These are phyloP conservation scores for Escallonia herrerae DNA, from an alignment of 129 eudicot species.

Conservation along the genomic window DNA sequence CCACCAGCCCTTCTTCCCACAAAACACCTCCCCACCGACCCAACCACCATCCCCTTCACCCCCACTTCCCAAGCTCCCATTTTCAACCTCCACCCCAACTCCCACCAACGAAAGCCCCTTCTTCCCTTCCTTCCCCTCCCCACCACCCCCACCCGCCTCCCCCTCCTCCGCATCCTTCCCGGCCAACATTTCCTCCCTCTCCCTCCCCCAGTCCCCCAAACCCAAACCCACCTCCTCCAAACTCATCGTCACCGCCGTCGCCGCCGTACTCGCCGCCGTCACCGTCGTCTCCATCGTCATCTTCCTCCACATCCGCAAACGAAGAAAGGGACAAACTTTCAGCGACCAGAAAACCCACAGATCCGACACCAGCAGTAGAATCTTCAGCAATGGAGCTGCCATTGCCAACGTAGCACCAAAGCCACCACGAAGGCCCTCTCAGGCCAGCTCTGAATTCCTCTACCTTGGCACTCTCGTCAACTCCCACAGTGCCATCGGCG, in stretches of 20 bases:
- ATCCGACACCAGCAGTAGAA: constrained; percentile 25
- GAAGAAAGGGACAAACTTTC: constrained; percentile 7
- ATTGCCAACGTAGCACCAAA: background rate
- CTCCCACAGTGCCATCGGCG: constrained; percentile 27
- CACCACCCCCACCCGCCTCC: constrained; percentile 30
- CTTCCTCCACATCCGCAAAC: constrained; percentile 28
- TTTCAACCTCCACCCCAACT: constrained; percentile 30
- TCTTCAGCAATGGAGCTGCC: constrained; percentile 5
- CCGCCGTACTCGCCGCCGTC: constrained; percentile 42
- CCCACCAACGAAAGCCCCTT: constrained; percentile 32
- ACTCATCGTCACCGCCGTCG: constrained; percentile 46
- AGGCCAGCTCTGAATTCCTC: constrained; percentile 66
- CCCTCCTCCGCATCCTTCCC: constrained; percentile 48
- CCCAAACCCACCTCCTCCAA: constrained; percentile 43
- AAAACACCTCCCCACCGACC: constrained; percentile 36
- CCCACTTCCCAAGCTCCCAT: constrained; percentile 32
- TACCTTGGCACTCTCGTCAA: constrained; percentile 66
- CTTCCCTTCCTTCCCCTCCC: constrained; percentile 26
- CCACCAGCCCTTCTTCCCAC: constrained; percentile 67
- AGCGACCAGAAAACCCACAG: constrained; percentile 30
- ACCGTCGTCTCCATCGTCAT: constrained; percentile 23
- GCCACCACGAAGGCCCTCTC: constrained; percentile 45
- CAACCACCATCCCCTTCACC: constrained; percentile 30
- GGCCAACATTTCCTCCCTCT: constrained; percentile 67
- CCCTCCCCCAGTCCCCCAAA: constrained; percentile 45